A percentile compares a stretch with the other conserved stretches of the same genome.
Evolutionary conservation across 495 filamentous ascomycete genomes (phyloP).

Genomic region (Xanthoparmelia taractica): DNA sequence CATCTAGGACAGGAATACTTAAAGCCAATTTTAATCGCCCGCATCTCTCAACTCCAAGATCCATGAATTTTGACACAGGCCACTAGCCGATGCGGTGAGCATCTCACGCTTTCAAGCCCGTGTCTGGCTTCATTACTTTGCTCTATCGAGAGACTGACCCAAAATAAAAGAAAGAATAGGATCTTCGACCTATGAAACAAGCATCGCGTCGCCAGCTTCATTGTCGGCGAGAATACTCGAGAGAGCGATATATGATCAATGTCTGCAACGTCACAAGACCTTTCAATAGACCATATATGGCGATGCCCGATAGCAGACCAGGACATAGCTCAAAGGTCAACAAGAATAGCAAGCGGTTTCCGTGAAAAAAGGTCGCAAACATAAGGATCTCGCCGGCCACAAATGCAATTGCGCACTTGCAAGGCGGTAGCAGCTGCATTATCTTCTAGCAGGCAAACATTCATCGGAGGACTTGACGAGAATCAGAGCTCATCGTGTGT

Average conservation of each 20-base stretch:
- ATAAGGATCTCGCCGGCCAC: neutral
- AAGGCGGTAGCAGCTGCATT: neutral
- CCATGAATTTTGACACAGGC: conserved; percentile 27
- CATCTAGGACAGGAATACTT: conserved; percentile 30
- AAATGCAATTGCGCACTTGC: neutral
- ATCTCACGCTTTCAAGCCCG: conserved; percentile 24
- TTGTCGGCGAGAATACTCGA: neutral
- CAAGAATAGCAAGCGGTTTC: neutral
- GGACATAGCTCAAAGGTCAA: neutral
- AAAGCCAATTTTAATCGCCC: conserved; percentile 27
- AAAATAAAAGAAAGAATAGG: no score
- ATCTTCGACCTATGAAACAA: conserved; percentile 31
- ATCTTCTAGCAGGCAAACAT: neutral
- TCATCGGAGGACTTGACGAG: neutral
- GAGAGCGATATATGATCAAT: neutral
- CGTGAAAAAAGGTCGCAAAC: neutral
- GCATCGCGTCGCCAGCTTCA: conserved; percentile 23
- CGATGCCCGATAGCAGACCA: neutral
- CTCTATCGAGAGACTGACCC: conserved; percentile 18
- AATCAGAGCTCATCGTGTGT: neutral
- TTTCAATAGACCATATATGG: neutral
- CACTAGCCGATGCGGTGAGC: conserved; percentile 21
- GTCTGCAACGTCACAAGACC: neutral
- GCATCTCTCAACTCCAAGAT: conserved; percentile 28
- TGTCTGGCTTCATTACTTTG: conserved; percentile 27